Conservation (phyloP, 495 filamentous ascomycete genomes). For the Trichoderma gamsii region DNA sequence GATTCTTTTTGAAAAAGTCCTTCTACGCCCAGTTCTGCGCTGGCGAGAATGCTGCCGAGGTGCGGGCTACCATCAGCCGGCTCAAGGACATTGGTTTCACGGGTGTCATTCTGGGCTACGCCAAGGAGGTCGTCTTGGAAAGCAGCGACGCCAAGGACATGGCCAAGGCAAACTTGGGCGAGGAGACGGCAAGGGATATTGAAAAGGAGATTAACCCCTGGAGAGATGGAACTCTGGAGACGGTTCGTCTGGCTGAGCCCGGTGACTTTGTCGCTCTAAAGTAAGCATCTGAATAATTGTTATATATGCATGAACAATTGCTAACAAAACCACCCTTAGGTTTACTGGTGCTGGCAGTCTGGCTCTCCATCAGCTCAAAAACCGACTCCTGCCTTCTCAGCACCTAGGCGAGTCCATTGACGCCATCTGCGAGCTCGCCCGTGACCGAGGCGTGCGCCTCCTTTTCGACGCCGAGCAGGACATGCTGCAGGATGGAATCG, state of each 20-base stretch:
- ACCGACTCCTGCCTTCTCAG: slow-evolving; percentile 50
- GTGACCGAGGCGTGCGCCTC: slow-evolving; percentile 62
- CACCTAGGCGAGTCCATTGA: slow-evolving; percentile 64
- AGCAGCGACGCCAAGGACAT: slow-evolving; percentile 42
- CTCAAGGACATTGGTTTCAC: slow-evolving; percentile 63
- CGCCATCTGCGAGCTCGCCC: slow-evolving; percentile 70
- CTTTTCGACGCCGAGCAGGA: slow-evolving; percentile 88
- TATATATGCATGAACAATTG: slow-evolving; percentile 19
- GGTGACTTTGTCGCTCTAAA: slow-evolving; percentile 89
- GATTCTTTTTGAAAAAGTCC: slow-evolving; percentile 60
- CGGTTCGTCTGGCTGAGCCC: slow-evolving; percentile 62
- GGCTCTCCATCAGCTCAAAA: slow-evolving; percentile 58
- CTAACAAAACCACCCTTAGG: slow-evolving; percentile 24
- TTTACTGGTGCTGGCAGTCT: slow-evolving; percentile 87
- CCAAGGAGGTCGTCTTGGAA: slow-evolving; percentile 61
- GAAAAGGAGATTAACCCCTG: slow-evolving; percentile 62
- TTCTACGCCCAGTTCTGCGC: slow-evolving; percentile 86
- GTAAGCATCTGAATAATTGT: slow-evolving; percentile 31
- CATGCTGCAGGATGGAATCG: slow-evolving; percentile 73
- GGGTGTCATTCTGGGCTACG: slow-evolving; percentile 75
- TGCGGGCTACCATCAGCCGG: slow-evolving; percentile 49
- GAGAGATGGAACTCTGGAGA: slow-evolving; percentile 68
- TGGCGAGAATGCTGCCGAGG: slow-evolving; percentile 59
- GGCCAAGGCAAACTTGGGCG: slow-evolving; percentile 25
- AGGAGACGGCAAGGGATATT: slow-evolving; percentile 39